Evolutionary conservation across 352 stramenopile genomes (phyloP), one percentile per base, ranked within the genome.

Genomic region (Phytophthora citricola): DNA sequence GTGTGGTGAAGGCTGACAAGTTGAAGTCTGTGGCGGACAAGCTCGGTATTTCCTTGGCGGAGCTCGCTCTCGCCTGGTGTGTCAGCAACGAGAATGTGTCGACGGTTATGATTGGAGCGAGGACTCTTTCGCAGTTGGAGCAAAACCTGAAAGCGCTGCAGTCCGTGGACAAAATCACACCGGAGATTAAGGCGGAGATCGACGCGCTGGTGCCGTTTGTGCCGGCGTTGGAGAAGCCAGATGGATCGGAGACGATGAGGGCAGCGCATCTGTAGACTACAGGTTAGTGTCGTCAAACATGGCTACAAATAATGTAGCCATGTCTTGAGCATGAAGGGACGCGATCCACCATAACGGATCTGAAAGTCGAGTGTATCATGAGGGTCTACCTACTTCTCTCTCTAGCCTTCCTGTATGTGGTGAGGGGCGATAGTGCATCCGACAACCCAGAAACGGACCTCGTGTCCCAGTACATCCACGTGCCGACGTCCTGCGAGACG

Each of bases 51-150:
- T 67, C 57, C 1, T 34, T 85, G 29, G 63, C 66, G 1, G 72
- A 83, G 38, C 64, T 92, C 22, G 79, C 83, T 2, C 62, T 92
- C 29, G 81, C 79, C 26, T 92, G 83, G 83, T 82, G 73, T 26
- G 44, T 77, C 12, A 73, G 73, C 34, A 90, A 91, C 56, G 47
- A 56, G 7, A 81, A 88, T 12, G 82, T 89, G 9, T 82, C 74
- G n/a, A 88, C 70, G 3, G 80, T 91, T 10, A 59, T 92, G 12
- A 41, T 88, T 14, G 83, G 83, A 6, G 79, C 82, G 14, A 86
- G 54, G 41, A 88, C 64, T 0, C 38, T 66, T 3, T 5, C 57
- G 0, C 83, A 91, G 52, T 58, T 93, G 11, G 66, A 90, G 31
- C 76, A 87, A 46, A 93, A 91, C 51, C 49, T 91, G 31, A 61